Conservation (phyloP, 202 grass and related monocot genomes). For the Thinopyrum obtusiflorum region DNA sequence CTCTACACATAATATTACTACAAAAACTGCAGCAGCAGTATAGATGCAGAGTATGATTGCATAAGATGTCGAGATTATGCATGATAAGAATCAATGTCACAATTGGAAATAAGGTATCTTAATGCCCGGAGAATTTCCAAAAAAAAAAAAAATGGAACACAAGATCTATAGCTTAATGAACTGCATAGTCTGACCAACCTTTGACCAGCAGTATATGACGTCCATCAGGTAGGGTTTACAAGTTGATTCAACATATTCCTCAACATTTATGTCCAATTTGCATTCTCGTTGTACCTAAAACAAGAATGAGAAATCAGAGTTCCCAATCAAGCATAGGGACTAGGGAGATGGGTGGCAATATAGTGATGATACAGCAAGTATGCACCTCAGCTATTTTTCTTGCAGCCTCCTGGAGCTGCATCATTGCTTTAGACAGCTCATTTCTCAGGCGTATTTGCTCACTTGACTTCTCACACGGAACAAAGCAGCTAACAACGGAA, state of each 20-base stretch:
- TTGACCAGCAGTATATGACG: slow-evolving; percentile 99
- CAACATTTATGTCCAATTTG: slow-evolving; percentile 95
- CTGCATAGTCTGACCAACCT: slow-evolving; percentile 49
- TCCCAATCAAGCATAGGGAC: background rate
- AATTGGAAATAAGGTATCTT: slow-evolving; percentile 2
- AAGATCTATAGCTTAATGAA: background rate
- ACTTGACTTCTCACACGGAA: slow-evolving; percentile 96
- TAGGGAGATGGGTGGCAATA: background rate
- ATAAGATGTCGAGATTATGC: background rate
- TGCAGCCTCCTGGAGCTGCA: slow-evolving; percentile 94
- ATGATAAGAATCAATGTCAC: background rate
- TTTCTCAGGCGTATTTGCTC: slow-evolving; percentile 92
- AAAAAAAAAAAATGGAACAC: background rate
- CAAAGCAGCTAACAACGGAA: slow-evolving; percentile 86
- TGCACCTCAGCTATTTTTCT: slow-evolving; percentile 95
- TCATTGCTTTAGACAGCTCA: slow-evolving; percentile 87
- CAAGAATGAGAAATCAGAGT: slow-evolving; percentile 24
- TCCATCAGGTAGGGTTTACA: slow-evolving; percentile 92
- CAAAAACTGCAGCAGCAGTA: background rate
- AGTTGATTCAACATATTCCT: slow-evolving; percentile 94
- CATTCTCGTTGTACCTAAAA: slow-evolving; percentile 95
- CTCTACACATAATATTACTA: slow-evolving; percentile 6
- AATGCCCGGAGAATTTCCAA: background rate
- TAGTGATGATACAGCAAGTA: slow-evolving; percentile 25
- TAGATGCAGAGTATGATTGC: background rate